Conservation (phyloP, 495 filamentous ascomycete species). For the Aspergillus saccharolyticus region DNA sequence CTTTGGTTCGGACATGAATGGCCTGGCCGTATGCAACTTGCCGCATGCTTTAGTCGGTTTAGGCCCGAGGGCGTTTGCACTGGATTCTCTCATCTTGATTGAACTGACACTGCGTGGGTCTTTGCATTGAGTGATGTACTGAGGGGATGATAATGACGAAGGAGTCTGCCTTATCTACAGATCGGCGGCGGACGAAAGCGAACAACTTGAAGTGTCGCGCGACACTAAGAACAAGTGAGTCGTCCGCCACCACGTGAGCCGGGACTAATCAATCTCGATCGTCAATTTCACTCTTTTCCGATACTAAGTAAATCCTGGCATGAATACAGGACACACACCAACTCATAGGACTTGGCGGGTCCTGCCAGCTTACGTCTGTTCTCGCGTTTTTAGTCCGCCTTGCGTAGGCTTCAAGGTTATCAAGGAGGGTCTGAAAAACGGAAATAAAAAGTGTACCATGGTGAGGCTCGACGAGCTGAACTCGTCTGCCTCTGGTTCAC, state of each 20-base stretch:
- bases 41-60: conserved; percentile 41
- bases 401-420: conserved; percentile 39
- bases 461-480: too few species aligned
- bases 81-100: conserved; percentile 19
- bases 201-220: background rate
- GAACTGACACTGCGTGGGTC: background rate
- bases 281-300: background rate
- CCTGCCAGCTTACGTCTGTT: conserved; percentile 23
- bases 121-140: too few species aligned
- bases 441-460: conserved; percentile 39
- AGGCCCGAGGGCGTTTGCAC: conserved; percentile 21
- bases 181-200: too few species aligned
- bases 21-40: conserved; percentile 13
- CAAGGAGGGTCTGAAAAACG: conserved; percentile 48
- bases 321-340: too few species aligned
- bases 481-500: conserved; percentile 26
- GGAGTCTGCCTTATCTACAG: too few species aligned
- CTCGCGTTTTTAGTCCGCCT: conserved; percentile 51
- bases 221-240: background rate
- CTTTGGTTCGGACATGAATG: background rate
- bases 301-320: background rate
- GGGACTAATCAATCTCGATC: background rate
- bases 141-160: too few species aligned
- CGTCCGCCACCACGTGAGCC: background rate
- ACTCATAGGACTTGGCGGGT: background rate